These are phyloP conservation scores for Aspergillus calidoustus DNA, from an alignment of 2,329 filamentous ascomycete species.

Conservation along the genomic window DNA sequence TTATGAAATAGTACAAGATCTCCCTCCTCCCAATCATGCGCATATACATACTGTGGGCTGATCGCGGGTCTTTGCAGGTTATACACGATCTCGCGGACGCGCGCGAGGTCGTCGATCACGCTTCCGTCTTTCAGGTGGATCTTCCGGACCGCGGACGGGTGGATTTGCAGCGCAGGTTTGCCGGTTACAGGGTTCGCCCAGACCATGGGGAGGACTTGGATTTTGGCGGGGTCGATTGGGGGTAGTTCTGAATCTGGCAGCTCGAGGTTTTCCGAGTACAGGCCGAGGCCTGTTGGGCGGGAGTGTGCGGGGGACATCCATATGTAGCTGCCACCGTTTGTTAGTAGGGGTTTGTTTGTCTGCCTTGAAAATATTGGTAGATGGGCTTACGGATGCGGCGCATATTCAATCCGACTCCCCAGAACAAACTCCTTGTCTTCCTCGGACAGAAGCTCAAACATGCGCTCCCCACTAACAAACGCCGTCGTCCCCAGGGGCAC, in stretches of 20 bases:
- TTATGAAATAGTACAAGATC: slow-evolving; percentile 82
- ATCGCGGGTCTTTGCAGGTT: slow-evolving; percentile 74
- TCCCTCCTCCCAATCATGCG: slow-evolving; percentile 77
- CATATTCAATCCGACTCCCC: slow-evolving; percentile 72
- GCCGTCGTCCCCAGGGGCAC: slow-evolving; percentile 78
- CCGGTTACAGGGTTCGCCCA: slow-evolving; percentile 78
- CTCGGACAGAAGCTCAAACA: slow-evolving; percentile 69
- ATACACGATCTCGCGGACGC: slow-evolving; percentile 73
- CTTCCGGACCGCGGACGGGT: slow-evolving; percentile 72
- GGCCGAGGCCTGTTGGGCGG: slow-evolving; percentile 70
- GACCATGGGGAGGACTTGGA: slow-evolving; percentile 75
- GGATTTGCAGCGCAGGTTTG: slow-evolving; percentile 71
- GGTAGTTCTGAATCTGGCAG: slow-evolving; percentile 65
- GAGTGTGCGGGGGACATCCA: slow-evolving; percentile 77
- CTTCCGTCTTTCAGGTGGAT: slow-evolving; percentile 70
- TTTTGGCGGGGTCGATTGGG: slow-evolving; percentile 66
- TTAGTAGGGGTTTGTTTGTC: too few relatives aligned
- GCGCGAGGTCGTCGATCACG: slow-evolving; percentile 69
- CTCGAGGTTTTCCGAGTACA: slow-evolving; percentile 69
- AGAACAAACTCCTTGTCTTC: slow-evolving; percentile 71
- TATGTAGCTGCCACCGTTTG: slow-evolving; percentile 54
- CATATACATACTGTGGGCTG: slow-evolving; percentile 68
- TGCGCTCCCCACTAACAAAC: slow-evolving; percentile 72
- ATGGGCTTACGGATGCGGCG: slow-evolving; percentile 66
- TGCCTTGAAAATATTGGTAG: too few relatives aligned